A percentile compares a stretch with the other conserved stretches of the same genome.
Conservation (phyloP, 2,329 filamentous ascomycete genomes). For the Phoma sp. region DNA sequence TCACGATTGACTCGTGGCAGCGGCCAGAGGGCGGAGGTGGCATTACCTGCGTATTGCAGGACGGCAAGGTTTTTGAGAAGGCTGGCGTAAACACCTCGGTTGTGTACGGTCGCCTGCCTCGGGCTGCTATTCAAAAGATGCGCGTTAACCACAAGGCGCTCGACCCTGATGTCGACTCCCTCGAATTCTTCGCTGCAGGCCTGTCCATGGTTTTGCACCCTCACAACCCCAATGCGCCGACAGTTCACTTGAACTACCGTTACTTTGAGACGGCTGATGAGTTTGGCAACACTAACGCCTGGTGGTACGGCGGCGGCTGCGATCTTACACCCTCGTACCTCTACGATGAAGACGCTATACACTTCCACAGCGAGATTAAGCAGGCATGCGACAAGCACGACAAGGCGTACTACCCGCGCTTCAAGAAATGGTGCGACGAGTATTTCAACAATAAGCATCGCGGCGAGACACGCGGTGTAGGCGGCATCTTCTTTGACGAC, state of each 20-base stretch:
- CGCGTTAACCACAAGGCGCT: slow-evolving; percentile 92
- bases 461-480: slow-evolving; percentile 82
- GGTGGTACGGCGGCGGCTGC: slow-evolving; percentile 98
- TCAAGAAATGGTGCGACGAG: slow-evolving; percentile 98
- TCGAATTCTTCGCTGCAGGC: slow-evolving; percentile 95
- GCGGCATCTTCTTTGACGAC: slow-evolving; percentile 99
- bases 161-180: slow-evolving; percentile 74
- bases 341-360: slow-evolving; percentile 95
- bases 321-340: slow-evolving; percentile 93
- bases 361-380: slow-evolving; percentile 95
- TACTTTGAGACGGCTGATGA: slow-evolving; percentile 96
- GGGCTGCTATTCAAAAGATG: slow-evolving; percentile 82
- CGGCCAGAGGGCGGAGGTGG: slow-evolving; percentile 89
- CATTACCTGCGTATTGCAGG: slow-evolving; percentile 92
- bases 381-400: slow-evolving; percentile 92
- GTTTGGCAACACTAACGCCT: slow-evolving; percentile 80
- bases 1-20: slow-evolving; percentile 84
- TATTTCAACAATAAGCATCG: slow-evolving; percentile 97
- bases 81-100: slow-evolving; percentile 94
- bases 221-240: slow-evolving; percentile 94
- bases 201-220: slow-evolving; percentile 93
- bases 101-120: slow-evolving; percentile 89
- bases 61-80: slow-evolving; percentile 97
- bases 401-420: slow-evolving; percentile 86
- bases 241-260: slow-evolving; percentile 96